These are phyloP conservation scores for Cardamine occulta DNA, from an alignment of 345 rosid genomes.

Conservation along the genomic window DNA sequence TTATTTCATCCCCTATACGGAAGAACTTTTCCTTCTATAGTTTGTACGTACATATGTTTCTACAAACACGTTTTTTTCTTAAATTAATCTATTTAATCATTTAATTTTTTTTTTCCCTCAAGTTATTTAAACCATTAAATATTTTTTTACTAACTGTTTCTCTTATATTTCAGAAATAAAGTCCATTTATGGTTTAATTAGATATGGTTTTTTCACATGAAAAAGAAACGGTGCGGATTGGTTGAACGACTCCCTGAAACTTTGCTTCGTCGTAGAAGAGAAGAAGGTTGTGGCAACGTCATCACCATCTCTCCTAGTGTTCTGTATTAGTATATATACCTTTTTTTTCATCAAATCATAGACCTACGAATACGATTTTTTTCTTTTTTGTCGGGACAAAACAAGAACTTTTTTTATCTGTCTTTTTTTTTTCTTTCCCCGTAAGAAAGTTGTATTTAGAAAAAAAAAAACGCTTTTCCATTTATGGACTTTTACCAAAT, in stretches of 20 bases:
- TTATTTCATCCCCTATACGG: background rate
- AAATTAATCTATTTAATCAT: background rate
- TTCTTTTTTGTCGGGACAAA: slow-evolving; percentile 38
- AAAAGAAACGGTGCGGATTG: slow-evolving; percentile 24
- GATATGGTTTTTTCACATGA: background rate
- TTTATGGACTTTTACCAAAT: background rate
- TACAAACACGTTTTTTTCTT: background rate
- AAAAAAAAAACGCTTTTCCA: background rate
- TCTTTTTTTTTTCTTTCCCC: background rate
- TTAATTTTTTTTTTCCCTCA: background rate
- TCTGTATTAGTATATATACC: slow-evolving; percentile 12
- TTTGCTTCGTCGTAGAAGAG: slow-evolving; percentile 21
- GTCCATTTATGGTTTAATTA: background rate
- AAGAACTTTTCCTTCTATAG: background rate
- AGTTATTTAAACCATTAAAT: background rate
- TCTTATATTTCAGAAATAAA: background rate
- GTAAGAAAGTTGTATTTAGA: slow-evolving; percentile 1
- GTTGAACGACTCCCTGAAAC: slow-evolving; percentile 24
- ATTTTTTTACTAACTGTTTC: background rate
- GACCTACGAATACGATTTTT: slow-evolving; percentile 12
- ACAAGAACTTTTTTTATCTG: background rate
- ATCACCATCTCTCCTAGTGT: slow-evolving; percentile 21
- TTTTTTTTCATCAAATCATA: slow-evolving; percentile 20
- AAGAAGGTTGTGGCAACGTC: slow-evolving; percentile 28
- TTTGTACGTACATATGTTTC: background rate